Base-by-base conservation (phyloP, 192 early-diverging fungal species). In the Coemansia sp. region DNA sequence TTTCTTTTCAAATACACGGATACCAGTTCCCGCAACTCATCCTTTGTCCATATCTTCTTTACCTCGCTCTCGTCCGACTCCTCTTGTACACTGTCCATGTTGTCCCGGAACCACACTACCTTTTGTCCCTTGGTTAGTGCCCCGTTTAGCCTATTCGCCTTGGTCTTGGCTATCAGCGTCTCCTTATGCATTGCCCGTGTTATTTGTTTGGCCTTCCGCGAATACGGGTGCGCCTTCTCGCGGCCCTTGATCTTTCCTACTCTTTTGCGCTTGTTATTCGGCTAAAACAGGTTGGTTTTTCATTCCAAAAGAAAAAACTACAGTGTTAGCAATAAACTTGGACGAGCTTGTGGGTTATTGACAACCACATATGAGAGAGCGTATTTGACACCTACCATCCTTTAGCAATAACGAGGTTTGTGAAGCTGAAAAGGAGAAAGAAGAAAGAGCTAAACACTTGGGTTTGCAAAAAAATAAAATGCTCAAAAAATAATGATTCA, bases 201-300 rank as follows among this genome's bases (percentile, higher is more conserved):
- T 62, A 88, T 77, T 63, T 91, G 89, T 6, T 55, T 71, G 3
- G 89, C 89, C 55, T 91, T 91, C 29, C 89, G 80, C 50, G 89
- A 91, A 61, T 86, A 87, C 13, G 89, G 89, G 56, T 91, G 89
- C n/a, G 89, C 87, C 67, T 83, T 86, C 37, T 87, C 86, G 25
- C 68, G 66, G 48, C 77, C 82, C 70, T 86, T 84, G 62, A 86
- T 83, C 41, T 82, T 83, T 38, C 65, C 68, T 8, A 84, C 53
- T 40, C 78, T 72, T 55, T 79, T 78, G 38, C 75, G 79, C 41
- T 82, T 82, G 67, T 86, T 86, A 81, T 86, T 86, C 0, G 84
- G 84, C 84, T 76, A 78, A n/a, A n/a, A n/a, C n/a, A n/a, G n/a
- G n/a, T n/a, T n/a, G n/a, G n/a, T n/a, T n/a, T n/a, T n/a, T n/a